Base-by-base conservation (phyloP, 768 basidiomycete genomes). In the Suillus americanus region DNA sequence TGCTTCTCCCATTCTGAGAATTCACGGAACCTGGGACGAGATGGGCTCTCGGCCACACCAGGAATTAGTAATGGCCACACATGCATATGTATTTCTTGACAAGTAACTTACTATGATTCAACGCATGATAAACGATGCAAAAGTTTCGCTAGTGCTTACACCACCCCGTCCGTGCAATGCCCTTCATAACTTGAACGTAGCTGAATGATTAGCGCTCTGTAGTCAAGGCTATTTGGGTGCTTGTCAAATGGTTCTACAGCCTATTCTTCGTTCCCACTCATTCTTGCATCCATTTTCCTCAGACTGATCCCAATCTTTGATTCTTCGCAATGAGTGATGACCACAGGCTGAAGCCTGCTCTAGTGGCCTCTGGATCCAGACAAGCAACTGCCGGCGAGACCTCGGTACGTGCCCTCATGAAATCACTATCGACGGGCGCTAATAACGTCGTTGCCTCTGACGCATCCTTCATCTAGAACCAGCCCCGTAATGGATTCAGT, bases 1-100 rank as follows among this genome's bases (percentile, higher is more conserved):
- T 93, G 91, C 66, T 92, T 93, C 74, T 94, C 92, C 90, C 90
- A 92, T 76, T 91, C 92, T 3, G 90, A 89, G 68, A 86, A 88
- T 23, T 81, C 80, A 68, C 79, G 81, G 3, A 79, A 75, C 53
- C 73, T 67, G 30, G 75, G 73, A 18, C 79, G 70, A 62, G 87
- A 87, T 7, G 89, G 88, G 68, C 83, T 87, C 66, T 88, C 86
- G 23, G 78, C 69, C 59, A 84, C 72, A 30, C 80, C 73, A 35
- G 66, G 67, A 57, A 70, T 68, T 64, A 64, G 69, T 64, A 62
- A 77, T 67, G 73, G 71, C 12, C 12, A 3, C 5, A 38, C 12
- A 38, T 3, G 13, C 7, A 12, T 12, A 38, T 38, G 37, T 38
- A 13, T 38, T 13, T 38, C 33, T 33, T 3, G 3, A 30, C 6